Evolutionary conservation across 345 rosid species (phyloP), one percentile per base, ranked within the genome.

Genomic region (Gossypium raimondii): DNA sequence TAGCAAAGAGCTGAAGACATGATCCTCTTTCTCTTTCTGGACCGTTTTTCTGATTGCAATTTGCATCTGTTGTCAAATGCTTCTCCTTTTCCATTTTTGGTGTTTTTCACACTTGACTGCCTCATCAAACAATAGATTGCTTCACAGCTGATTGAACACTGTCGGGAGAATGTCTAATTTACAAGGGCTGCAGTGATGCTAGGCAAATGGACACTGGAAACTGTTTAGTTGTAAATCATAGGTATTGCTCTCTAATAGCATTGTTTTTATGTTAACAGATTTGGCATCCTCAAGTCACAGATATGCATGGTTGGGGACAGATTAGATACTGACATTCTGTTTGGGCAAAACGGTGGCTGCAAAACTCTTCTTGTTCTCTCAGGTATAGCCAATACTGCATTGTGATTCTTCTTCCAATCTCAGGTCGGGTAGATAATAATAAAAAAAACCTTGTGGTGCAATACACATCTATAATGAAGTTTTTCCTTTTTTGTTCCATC

Each of bases 261-360:
- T 59, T 27, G 45, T 58, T 12, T 73, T 60, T 47, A 60, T 25
- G 13, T 45, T 63, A 55, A 76, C 91, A 94, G 97, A 79, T 94
- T 94, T 17, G 90, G 97, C 76, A 91, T 94, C 63, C 81, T 51
- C 61, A 95, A 88, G 86, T 93, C 98, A 11, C 90, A 91, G 78
- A 95, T 95, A 86, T 95, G 99, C 83, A 93, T 95, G 98, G 99
- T 95, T 12, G 98, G 99, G 52, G 98, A 95, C 83, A 88, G 98
- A 84, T 73, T 93, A 80, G 98, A 95, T 72, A 93, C 99, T 7
- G 98, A 95, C 72, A 90, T 95, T 73, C 85, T 95, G 55, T 95
- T 90, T 14, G 97, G 98, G 52, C 94, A 95, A 75, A 90, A 90
- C 65, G 96, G 94, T 47, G 97, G 97, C 73, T 95, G 97, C 87